A percentile compares a stretch with the other conserved stretches of the same genome.
Evolutionary conservation across 495 filamentous ascomycete species (phyloP).

Genomic region (Lasiosphaeriaceae sp.): DNA sequence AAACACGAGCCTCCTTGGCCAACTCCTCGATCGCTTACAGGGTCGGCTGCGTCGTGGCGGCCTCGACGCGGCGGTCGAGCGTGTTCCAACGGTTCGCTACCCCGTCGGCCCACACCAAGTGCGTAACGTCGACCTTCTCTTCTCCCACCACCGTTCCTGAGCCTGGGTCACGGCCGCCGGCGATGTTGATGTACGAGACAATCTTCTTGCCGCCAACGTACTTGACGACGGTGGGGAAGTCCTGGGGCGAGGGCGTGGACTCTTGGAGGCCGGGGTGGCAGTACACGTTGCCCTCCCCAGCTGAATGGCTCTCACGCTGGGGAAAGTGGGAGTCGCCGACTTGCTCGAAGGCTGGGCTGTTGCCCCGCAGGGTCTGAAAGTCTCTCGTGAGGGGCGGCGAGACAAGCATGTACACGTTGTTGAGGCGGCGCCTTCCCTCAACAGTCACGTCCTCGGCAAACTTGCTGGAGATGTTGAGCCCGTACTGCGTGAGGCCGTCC

Average conservation of each 20-base stretch:
- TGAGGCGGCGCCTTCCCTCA: not conserved
- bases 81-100: not conserved
- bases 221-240: not conserved
- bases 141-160: not conserved
- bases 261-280: constrained; percentile 3
- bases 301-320: too few species aligned
- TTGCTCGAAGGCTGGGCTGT: not conserved
- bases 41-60: not conserved
- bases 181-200: not conserved
- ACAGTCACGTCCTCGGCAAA: not conserved
- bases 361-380: not conserved
- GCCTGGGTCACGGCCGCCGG: not conserved
- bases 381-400: not conserved
- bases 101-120: not conserved
- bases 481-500: constrained; percentile 1
- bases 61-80: not conserved
- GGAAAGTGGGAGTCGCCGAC: too few species aligned
- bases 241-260: not conserved
- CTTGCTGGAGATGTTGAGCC: not conserved
- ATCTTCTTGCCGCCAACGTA: not conserved
- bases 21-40: not conserved
- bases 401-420: constrained; percentile 4
- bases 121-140: not conserved
- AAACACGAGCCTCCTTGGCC: not conserved
- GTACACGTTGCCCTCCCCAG: not conserved